These are phyloP conservation scores for Silene noctiflora DNA, from an alignment of 179 eudicot genomes.

Conservation along the genomic window DNA sequence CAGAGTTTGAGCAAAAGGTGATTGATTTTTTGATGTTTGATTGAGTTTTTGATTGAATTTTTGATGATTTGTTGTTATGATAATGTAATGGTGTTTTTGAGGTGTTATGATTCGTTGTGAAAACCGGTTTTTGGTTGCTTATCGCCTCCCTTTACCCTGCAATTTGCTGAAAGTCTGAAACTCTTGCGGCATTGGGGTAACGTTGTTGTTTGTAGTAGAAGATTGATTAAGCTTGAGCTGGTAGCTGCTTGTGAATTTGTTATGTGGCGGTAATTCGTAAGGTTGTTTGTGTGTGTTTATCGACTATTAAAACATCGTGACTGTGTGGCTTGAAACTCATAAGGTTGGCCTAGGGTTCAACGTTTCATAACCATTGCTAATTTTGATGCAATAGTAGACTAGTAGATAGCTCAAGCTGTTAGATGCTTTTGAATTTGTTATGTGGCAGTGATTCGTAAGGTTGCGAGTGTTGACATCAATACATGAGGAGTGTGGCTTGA, in stretches of 20 bases:
- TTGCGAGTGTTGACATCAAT: too few relatives aligned
- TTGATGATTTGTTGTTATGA: not conserved
- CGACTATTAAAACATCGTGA: not conserved
- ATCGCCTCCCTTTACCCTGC: too few relatives aligned
- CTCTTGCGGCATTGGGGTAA: too few relatives aligned
- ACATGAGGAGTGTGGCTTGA: too few relatives aligned
- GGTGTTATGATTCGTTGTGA: not conserved
- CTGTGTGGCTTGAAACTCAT: not conserved
- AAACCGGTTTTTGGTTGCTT: too few relatives aligned
- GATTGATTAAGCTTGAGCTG: too few relatives aligned
- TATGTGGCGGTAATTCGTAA: not conserved
- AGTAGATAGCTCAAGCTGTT: not conserved
- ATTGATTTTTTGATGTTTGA: not conserved
- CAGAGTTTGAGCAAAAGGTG: constrained; percentile 40
- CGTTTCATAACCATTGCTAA: not conserved
- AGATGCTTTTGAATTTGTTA: not conserved
- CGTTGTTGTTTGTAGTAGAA: too few relatives aligned
- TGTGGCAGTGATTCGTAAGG: not conserved
- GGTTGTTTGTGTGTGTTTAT: not conserved
- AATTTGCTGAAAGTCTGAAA: too few relatives aligned
- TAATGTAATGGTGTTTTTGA: not conserved
- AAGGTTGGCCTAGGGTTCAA: not conserved
- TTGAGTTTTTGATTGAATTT: not conserved
- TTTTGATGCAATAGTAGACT: too few relatives aligned
- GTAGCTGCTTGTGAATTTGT: not conserved